These are phyloP conservation scores for Amborella trichopoda DNA, from an alignment of 164 flowering plant species.

Conservation along the genomic window DNA sequence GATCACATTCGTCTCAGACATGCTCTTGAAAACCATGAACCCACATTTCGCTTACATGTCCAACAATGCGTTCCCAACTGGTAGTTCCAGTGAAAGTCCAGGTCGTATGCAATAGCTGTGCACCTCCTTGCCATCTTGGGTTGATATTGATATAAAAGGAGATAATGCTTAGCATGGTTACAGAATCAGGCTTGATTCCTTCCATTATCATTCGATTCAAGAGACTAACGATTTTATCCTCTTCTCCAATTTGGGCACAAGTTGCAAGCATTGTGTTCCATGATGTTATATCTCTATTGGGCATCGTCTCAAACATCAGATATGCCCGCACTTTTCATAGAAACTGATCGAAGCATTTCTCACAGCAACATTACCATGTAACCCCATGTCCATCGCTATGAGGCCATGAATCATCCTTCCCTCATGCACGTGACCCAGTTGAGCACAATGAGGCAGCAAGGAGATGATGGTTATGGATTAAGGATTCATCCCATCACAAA, in stretches of 20 bases:
- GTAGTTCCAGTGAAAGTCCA: constrained; percentile 21
- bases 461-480: constrained; percentile 51
- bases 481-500: constrained; percentile 12
- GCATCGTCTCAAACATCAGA: constrained; percentile 27
- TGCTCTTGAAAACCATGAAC: constrained; percentile 38
- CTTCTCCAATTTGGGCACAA: constrained; percentile 19
- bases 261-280: constrained; percentile 82
- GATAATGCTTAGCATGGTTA: constrained; percentile 44
- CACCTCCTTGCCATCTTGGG: constrained; percentile 37
- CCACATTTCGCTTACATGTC: constrained; percentile 77
- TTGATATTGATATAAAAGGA: constrained; percentile 21
- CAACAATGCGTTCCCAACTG: constrained; percentile 50
- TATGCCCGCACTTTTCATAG: constrained; percentile 56
- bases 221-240: constrained; percentile 18
- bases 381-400: constrained; percentile 21
- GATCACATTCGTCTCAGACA: constrained; percentile 35
- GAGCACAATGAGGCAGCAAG: constrained; percentile 59
- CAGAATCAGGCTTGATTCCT: constrained; percentile 44
- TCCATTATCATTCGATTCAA: constrained; percentile 34
- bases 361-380: constrained; percentile 31
- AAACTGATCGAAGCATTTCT: constrained; percentile 63
- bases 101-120: constrained; percentile 46
- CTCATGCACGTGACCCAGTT: constrained; percentile 16
- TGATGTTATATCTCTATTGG: constrained; percentile 49
- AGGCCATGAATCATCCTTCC: constrained; percentile 60